Evolutionary conservation across 2,329 filamentous ascomycete species (phyloP), one percentile per base, ranked within the genome.

Genomic region (Colletotrichum endophyticum): DNA sequence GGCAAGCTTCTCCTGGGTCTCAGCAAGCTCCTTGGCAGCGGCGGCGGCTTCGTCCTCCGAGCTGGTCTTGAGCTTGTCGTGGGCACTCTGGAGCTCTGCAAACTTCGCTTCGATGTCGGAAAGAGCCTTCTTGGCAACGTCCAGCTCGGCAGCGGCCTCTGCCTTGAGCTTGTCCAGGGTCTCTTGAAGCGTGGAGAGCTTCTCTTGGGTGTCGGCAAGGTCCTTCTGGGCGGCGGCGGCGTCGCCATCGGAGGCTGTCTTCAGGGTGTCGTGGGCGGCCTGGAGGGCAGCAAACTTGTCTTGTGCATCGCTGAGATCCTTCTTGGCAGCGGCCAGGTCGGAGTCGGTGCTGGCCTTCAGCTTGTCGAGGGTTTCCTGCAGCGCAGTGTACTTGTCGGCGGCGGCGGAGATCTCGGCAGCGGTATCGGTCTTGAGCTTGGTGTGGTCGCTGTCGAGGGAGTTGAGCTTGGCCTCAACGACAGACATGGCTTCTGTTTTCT

Each of bases 81-180:
- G 78, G 16, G 79, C 78, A 74, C 81, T 78, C 70, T 85, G 79
- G 22, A 85, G 80, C n/a, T 81, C 56, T 32, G 80, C 79, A 39
- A 82, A 80, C 61, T 81, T 81, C 39, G 81, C 73, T 44, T 77
- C 72, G 15, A 69, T 57, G 27, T 78, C 75, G 32, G 76, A 68
- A n/a, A 79, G 71, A n/a, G 75, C 76, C 69, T 75, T 79, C 74
- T 84, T 81, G 8, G 83, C 79, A 25, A 82, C 78, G 7, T 79
- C 79, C n/a, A 83, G 70, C 63, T 84, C 82, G 32, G 81, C 79
- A 25, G 83, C 82, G 16, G 84, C 81, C 61, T 84, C 79, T 62
- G 80, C 82, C 79, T 83, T 82, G 6, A 82, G 73, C 61, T 79
- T 77, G 27, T 81, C 80, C 70, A 81, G 78, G 7, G 79, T 78